A percentile compares a stretch with the other conserved stretches of the same genome.
These are phyloP conservation scores for Ormosia semicastrata DNA, from an alignment of 306 rosid species.

Conservation along the genomic window DNA sequence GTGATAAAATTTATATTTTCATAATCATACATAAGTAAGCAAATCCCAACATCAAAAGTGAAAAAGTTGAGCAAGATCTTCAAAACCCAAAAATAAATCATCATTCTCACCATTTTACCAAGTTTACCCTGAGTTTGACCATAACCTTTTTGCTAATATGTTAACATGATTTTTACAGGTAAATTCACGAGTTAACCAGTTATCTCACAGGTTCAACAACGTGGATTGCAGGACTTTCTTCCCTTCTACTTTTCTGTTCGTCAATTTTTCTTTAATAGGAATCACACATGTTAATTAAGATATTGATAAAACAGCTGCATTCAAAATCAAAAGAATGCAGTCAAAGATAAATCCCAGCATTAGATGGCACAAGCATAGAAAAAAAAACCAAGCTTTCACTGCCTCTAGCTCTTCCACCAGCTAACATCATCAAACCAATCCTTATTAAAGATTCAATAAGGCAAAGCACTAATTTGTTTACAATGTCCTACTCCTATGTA, in stretches of 20 bases:
- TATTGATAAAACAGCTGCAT: neutral
- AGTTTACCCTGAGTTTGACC: neutral
- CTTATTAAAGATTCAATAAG: neutral
- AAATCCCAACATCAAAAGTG: neutral
- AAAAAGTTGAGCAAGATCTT: neutral
- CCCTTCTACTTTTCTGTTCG: neutral
- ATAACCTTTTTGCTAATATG: neutral
- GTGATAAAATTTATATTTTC: neutral
- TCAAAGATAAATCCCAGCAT: slow-evolving; percentile 3
- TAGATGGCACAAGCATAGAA: neutral
- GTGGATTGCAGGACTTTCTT: neutral
- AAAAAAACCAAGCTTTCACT: neutral
- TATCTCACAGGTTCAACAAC: neutral
- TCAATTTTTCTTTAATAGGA: neutral
- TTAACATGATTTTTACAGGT: neutral
- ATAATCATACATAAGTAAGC: neutral
- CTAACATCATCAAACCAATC: neutral
- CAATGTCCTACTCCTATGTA: neutral
- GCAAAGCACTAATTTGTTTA: neutral
- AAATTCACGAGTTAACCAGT: neutral
- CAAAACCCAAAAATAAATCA: neutral
- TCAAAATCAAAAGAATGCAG: slow-evolving; percentile 8
- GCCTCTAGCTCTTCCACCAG: neutral
- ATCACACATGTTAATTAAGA: neutral
- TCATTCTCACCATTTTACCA: neutral